Conservation (phyloP, 2,329 filamentous ascomycete species). For the Sphaerulina musiva region DNA sequence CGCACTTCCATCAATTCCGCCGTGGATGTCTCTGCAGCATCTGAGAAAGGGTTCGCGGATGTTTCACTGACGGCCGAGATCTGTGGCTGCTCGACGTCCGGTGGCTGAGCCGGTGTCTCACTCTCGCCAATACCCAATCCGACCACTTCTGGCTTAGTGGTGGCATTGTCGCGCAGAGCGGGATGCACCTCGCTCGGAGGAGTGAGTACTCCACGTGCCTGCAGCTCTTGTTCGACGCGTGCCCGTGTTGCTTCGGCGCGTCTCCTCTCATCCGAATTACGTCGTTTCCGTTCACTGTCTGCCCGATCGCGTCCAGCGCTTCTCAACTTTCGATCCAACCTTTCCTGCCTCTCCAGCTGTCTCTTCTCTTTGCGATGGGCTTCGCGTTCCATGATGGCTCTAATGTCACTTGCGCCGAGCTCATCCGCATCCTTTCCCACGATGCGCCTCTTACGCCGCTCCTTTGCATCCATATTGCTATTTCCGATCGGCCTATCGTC, state of each 20-base stretch:
- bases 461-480: constrained; percentile 32
- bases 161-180: constrained; percentile 26
- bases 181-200: constrained; percentile 33
- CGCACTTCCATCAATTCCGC: constrained; percentile 7
- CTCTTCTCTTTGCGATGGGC: constrained; percentile 71
- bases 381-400: constrained; percentile 87
- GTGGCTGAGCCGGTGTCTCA: constrained; percentile 2
- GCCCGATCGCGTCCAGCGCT: constrained; percentile 55
- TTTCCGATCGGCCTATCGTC: constrained; percentile 12
- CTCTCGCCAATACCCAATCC: constrained; percentile 29
- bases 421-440: constrained; percentile 71
- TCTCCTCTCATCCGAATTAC: constrained; percentile 51
- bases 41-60: constrained; percentile 24
- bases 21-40: constrained; percentile 21
- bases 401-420: constrained; percentile 73
- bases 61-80: constrained; percentile 1
- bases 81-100: background rate
- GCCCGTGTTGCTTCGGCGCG: constrained; percentile 25
- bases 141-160: constrained; percentile 18
- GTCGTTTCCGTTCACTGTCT: constrained; percentile 30
- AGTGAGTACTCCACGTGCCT: constrained; percentile 20
- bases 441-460: constrained; percentile 49
- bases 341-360: constrained; percentile 60
- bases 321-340: constrained; percentile 57
- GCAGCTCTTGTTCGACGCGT: constrained; percentile 25